Percentiles rank a stretch among this genome's conserved stretches.
phyloP scores from a whole-genome alignment of 2,329 filamentous ascomycete genomes.

The Aspergillus sp. region DNA sequence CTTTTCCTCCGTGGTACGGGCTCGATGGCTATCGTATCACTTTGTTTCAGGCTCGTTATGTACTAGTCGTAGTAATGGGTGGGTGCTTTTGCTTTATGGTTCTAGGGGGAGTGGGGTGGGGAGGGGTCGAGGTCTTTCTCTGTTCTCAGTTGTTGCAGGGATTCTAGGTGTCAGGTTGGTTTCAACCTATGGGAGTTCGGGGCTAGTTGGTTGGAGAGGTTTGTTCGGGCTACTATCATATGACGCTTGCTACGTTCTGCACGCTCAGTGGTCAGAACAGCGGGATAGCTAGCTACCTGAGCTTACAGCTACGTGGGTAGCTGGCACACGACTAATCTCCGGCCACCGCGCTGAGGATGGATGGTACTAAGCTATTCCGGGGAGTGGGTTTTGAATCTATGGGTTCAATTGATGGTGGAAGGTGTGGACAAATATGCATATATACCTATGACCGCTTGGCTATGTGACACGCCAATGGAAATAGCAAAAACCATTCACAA shows the following conservation, averaged over 20 bases:
- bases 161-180: not conserved
- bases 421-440: conserved; percentile 20
- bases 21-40: not conserved
- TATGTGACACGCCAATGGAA: conserved; percentile 23
- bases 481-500: conserved; percentile 11
- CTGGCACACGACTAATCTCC: conserved; percentile 9
- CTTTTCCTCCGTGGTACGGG: not conserved
- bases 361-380: not conserved
- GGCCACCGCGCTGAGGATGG: conserved; percentile 16
- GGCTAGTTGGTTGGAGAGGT: not conserved
- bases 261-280: conserved; percentile 18
- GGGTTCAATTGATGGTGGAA: conserved; percentile 15
- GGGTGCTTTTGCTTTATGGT: not conserved
- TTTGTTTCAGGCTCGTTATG: not conserved
- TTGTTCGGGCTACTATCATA: conserved; percentile 5
- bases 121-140: not conserved
- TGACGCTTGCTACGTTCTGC: conserved; percentile 21
- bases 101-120: not conserved
- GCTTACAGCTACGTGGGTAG: conserved; percentile 5
- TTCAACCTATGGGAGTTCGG: conserved; percentile 2
- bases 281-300: conserved; percentile 12
- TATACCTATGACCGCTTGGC: conserved; percentile 22
- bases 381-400: not conserved
- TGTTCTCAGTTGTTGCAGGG: not conserved
- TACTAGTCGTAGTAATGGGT: not conserved